A percentile compares a stretch with the other conserved stretches of the same genome.
These are phyloP conservation scores for Cystobasidium onofrii DNA, from an alignment of 768 basidiomycete species.

Conservation along the genomic window DNA sequence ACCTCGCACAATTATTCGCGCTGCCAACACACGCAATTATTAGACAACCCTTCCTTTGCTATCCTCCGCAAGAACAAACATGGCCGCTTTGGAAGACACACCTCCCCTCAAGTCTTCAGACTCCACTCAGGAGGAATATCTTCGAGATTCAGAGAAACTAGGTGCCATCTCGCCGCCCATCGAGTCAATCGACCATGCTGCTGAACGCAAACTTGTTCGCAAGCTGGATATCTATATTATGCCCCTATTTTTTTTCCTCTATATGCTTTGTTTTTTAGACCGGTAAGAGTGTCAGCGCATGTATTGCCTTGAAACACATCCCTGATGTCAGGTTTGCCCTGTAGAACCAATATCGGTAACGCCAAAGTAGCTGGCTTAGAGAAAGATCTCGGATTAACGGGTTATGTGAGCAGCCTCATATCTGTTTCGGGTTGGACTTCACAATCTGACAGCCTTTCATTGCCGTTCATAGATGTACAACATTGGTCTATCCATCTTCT, in stretches of 20 bases:
- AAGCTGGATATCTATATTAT: slow-evolving; percentile 25
- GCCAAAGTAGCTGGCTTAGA: slow-evolving; percentile 31
- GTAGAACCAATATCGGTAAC: slow-evolving; percentile 25
- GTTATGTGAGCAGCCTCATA: not conserved
- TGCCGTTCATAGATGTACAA: slow-evolving; percentile 9
- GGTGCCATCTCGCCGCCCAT: not conserved
- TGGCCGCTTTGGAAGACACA: not conserved
- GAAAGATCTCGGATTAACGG: slow-evolving; percentile 6
- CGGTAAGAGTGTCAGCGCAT: not conserved
- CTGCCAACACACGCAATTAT: no score
- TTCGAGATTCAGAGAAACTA: not conserved
- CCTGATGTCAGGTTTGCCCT: not conserved
- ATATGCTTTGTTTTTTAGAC: slow-evolving; percentile 31
- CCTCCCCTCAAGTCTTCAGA: not conserved
- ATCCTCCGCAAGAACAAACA: not conserved
- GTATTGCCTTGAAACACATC: not conserved
- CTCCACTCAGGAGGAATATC: not conserved
- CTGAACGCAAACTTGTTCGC: slow-evolving; percentile 26
- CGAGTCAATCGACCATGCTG: not conserved
- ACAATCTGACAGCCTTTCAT: not conserved
- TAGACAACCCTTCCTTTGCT: not conserved
- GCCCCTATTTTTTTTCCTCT: slow-evolving; percentile 27
- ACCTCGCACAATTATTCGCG: no score
- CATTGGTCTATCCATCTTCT: slow-evolving; percentile 28
- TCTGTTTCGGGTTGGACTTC: not conserved